These are phyloP conservation scores for Casuarina equisetifolia DNA, from an alignment of 306 rosid species.

Conservation along the genomic window DNA sequence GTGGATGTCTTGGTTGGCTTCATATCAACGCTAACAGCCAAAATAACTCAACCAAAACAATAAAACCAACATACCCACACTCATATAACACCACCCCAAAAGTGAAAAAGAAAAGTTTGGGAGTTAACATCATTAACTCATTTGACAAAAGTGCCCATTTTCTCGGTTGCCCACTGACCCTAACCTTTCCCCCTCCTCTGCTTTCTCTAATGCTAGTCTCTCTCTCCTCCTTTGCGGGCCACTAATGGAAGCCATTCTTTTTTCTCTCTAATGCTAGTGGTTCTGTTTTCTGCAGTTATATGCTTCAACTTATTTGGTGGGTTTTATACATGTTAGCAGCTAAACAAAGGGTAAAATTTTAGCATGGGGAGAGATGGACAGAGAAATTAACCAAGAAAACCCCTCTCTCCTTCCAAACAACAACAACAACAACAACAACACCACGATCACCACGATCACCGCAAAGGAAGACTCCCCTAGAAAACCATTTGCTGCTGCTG, in stretches of 20 bases:
- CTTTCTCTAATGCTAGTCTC: slow-evolving; percentile 12
- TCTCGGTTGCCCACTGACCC: slow-evolving; percentile 49
- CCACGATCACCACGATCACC: slow-evolving; percentile 4
- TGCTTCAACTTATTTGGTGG: slow-evolving; percentile 26
- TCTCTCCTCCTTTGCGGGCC: slow-evolving; percentile 21
- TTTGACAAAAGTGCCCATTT: slow-evolving; percentile 57
- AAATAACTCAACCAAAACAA: slow-evolving; percentile 46
- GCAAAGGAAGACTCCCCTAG: slow-evolving; percentile 53
- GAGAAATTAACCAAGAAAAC: slow-evolving; percentile 39
- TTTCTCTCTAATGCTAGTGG: slow-evolving; percentile 70
- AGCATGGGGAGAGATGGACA: slow-evolving; percentile 61
- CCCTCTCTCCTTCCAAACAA: slow-evolving; percentile 52
- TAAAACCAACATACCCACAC: slow-evolving; percentile 42
- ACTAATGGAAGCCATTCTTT: slow-evolving; percentile 33
- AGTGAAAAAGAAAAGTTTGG: slow-evolving; percentile 23
- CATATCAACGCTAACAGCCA: slow-evolving; percentile 90
- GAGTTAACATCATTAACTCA: slow-evolving; percentile 62
- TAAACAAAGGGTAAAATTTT: slow-evolving; percentile 37
- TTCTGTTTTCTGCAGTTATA: slow-evolving; percentile 31
- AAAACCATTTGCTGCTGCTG: slow-evolving; percentile 26
- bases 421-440: slow-evolving; percentile 25
- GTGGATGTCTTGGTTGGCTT: slow-evolving; percentile 80
- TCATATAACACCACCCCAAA: slow-evolving; percentile 31
- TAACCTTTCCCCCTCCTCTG: background rate
- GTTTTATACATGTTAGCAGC: slow-evolving; percentile 63